phyloP scores from a whole-genome alignment of 2,329 filamentous ascomycete genomes.

The Botrytis cinerea region DNA sequence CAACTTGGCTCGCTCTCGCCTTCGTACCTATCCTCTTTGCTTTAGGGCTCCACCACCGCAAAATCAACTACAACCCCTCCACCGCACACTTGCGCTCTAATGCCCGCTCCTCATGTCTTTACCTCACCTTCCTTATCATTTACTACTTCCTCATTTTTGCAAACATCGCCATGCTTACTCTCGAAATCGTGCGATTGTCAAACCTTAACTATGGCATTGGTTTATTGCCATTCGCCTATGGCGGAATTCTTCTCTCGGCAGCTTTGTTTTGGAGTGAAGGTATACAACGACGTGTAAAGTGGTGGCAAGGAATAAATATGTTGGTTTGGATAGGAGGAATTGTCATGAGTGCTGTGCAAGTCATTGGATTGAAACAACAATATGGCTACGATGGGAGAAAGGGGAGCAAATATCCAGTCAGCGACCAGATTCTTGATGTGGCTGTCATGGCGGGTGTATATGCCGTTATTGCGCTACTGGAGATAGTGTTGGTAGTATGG shows the following conservation, averaged over 20 bases:
- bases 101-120: conserved; percentile 24
- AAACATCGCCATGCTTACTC: conserved; percentile 41
- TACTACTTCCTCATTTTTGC: conserved; percentile 41
- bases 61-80: conserved; percentile 32
- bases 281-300: conserved; percentile 29
- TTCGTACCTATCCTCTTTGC: conserved; percentile 36
- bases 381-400: conserved; percentile 35
- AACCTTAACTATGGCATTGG: conserved; percentile 41
- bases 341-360: conserved; percentile 39
- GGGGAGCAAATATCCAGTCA: conserved; percentile 40
- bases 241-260: conserved; percentile 37
- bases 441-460: conserved; percentile 43
- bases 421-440: conserved; percentile 42
- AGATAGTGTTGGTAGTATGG: conserved; percentile 35
- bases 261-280: conserved; percentile 37
- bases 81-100: conserved; percentile 32
- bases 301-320: conserved; percentile 37
- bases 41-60: conserved; percentile 30
- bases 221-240: conserved; percentile 42
- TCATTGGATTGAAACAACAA: conserved; percentile 39
- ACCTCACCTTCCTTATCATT: conserved; percentile 29
- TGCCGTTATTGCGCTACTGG: conserved; percentile 38
- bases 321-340: conserved; percentile 41
- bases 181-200: conserved; percentile 42
- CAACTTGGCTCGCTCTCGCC: conserved; percentile 41